phyloP scores from a whole-genome alignment of 73 alveolate species.

The Tetrahymena elliotti region DNA sequence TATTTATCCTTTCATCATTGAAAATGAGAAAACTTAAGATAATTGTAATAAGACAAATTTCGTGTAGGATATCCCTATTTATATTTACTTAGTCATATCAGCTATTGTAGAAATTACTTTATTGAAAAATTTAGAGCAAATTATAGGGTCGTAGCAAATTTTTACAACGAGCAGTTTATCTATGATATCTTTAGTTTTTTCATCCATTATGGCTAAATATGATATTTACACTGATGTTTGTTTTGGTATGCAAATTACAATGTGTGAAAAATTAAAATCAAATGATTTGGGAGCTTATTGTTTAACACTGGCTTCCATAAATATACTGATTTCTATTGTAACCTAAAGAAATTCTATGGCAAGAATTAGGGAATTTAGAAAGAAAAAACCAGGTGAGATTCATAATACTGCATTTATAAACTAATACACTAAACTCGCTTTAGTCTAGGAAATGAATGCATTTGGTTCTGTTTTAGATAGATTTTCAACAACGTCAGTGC shows the following conservation, averaged over 20 bases:
- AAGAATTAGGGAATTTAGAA: neutral
- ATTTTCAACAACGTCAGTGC: neutral
- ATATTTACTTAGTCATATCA: neutral
- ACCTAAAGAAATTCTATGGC: neutral
- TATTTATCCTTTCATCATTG: neutral
- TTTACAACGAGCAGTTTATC: neutral
- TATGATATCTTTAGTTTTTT: neutral
- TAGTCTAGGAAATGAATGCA: neutral
- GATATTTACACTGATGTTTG: neutral
- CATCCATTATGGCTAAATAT: neutral
- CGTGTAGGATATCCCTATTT: neutral
- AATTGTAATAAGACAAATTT: neutral
- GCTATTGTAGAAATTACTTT: neutral
- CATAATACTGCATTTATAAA: neutral
- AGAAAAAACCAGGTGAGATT: neutral
- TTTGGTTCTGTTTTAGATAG: neutral
- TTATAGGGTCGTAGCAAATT: neutral
- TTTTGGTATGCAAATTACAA: neutral
- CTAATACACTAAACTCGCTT: neutral
- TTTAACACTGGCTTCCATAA: neutral
- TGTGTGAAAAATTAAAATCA: neutral
- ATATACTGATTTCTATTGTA: neutral
- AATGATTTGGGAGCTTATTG: neutral
- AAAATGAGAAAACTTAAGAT: neutral
- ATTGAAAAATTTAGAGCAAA: neutral